Conservation (phyloP, 306 rosid species). For the Cucurbita maxima region DNA sequence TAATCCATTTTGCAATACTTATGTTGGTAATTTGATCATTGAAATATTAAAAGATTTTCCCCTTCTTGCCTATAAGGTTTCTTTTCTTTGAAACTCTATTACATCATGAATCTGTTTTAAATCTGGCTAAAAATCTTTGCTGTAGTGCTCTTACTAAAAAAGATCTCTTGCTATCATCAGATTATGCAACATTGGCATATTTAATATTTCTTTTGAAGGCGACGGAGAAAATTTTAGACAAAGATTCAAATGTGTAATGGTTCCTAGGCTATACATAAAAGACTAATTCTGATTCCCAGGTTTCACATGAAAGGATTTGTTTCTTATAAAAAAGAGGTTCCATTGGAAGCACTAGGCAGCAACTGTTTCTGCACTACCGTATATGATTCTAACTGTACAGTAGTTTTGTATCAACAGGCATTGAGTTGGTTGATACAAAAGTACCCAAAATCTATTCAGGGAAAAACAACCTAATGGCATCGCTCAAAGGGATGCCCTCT, state of each 20-base stretch:
- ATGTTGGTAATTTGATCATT: no score
- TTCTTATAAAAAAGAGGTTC: background rate
- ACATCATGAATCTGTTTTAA: no score
- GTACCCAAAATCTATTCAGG: background rate
- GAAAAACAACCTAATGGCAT: constrained; percentile 24
- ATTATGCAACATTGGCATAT: background rate
- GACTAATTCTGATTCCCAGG: background rate
- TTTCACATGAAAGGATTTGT: background rate
- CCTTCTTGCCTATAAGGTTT: no score
- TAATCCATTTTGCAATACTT: background rate
- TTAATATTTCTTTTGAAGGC: background rate
- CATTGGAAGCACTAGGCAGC: background rate
- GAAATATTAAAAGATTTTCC: background rate
- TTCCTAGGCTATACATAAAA: background rate
- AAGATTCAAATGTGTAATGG: background rate
- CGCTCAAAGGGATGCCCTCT: constrained; percentile 34
- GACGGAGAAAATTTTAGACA: background rate
- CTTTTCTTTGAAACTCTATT: no score
- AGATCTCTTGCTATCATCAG: background rate
- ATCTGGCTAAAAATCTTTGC: no score
- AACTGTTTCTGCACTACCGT: background rate
- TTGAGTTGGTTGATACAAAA: background rate
- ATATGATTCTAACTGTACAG: background rate
- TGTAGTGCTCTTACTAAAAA: background rate
- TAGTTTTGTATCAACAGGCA: background rate